These are phyloP conservation scores for Debaryomyces prosopidis DNA, from an alignment of 805 yeast genomes.

Conservation along the genomic window DNA sequence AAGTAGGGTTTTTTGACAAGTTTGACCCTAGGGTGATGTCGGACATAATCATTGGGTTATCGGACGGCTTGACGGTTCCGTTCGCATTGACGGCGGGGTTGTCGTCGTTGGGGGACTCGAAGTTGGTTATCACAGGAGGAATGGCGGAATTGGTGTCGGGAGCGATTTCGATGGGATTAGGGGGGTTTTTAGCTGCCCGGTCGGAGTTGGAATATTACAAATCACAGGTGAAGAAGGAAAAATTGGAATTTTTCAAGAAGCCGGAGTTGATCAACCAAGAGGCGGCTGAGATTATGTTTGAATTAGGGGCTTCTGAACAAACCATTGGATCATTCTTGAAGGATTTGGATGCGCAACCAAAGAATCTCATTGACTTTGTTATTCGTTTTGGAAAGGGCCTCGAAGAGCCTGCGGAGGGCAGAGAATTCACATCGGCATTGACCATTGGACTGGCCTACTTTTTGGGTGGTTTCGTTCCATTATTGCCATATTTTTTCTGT, in stretches of 20 bases:
- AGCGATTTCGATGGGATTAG: slow-evolving; percentile 96
- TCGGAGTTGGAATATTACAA: slow-evolving; percentile 77
- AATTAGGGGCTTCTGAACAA: slow-evolving; percentile 68
- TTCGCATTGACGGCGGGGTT: slow-evolving; percentile 97
- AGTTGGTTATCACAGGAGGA: slow-evolving; percentile 94
- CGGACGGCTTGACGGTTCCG: slow-evolving; percentile 98
- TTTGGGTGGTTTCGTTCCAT: slow-evolving; percentile 89
- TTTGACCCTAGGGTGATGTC: slow-evolving; percentile 92
- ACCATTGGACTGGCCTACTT: slow-evolving; percentile 90
- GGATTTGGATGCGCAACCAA: slow-evolving; percentile 79
- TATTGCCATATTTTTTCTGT: slow-evolving; percentile 88
- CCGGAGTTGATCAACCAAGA: slow-evolving; percentile 71
- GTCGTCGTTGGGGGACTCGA: slow-evolving; percentile 85
- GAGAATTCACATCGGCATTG: slow-evolving; percentile 83
- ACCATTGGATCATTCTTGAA: slow-evolving; percentile 72
- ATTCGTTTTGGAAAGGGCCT: slow-evolving; percentile 88
- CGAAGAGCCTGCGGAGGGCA: slow-evolving; percentile 92
- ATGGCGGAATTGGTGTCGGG: slow-evolving; percentile 97
- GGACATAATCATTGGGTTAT: slow-evolving; percentile 88
- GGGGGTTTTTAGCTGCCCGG: slow-evolving; percentile 94
- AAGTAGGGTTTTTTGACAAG: slow-evolving; percentile 44
- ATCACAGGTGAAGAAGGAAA: slow-evolving; percentile 71
- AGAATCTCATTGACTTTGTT: slow-evolving; percentile 79
- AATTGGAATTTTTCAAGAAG: slow-evolving; percentile 62
- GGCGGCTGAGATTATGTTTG: slow-evolving; percentile 76